Evolutionary conservation across 148 eudicot genomes (phyloP), one percentile per base, ranked within the genome.

Genomic region (Rhododendron ovatum): DNA sequence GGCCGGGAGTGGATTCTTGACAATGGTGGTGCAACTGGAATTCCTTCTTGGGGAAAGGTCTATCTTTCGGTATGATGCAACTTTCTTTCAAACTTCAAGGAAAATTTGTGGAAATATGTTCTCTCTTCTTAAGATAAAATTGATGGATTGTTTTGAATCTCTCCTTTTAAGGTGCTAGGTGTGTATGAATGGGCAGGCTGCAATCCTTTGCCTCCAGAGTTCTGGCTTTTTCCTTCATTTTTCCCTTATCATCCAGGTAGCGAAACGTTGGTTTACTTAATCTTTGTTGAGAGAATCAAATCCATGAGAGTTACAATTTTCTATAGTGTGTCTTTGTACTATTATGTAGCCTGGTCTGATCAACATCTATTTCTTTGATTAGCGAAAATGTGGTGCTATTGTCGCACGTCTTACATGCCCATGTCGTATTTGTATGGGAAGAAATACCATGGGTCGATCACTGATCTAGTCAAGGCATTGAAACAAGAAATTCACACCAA

Each of bases 361-460:
- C 50, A 4, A 4, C 2, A 22, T 59, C 3, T 20, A 20, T 59
- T 28, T 14, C 37, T 84, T 43, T 15, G 73, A 82, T 83, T 82
- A 89, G 89, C 91, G 55, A 89, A 89, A 85, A 89, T 89, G 91
- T 85, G 88, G 89, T 86, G 88, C 20, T 89, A 87, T 50, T 89
- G 89, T 77, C 91, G 91, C 37, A 87, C 87, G 20, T 81, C 89
- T 55, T 89, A 89, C 85, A 85, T 89, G 91, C 91, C 91, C 3
- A 89, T 89, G 91, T 89, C 91, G 2, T 89, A 89, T 51, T 83
- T 89, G 79, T 89, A 89, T 45, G 89, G 88, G 76, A 85, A 67
- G 43, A 87, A 85, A 85, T 87, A 48, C 35, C 88, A 85, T 28
- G 91, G 91, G 12, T 88, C 88, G 0, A 85, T 89, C 83, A 89